These are phyloP conservation scores for Mycena maculata DNA, from an alignment of 768 basidiomycete species.

Conservation along the genomic window DNA sequence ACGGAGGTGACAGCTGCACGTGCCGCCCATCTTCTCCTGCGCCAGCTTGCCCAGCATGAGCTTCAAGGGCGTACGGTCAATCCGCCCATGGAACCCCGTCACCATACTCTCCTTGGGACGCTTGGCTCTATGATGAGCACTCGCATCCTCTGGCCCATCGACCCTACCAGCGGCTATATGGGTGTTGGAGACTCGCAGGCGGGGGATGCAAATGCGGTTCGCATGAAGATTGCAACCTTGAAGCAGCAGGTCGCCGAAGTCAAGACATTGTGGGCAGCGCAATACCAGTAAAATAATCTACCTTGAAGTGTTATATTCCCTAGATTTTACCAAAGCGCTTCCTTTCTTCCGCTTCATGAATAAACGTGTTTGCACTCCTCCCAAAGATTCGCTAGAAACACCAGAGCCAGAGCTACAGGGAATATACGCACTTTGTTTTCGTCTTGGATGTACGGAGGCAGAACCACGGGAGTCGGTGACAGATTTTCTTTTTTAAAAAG, in stretches of 20 bases:
- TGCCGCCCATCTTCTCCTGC: background rate
- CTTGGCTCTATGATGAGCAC: constrained; percentile 7
- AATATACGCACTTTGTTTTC: too few species aligned
- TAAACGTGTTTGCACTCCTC: too few species aligned
- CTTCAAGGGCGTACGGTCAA: background rate
- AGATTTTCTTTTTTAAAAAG: too few species aligned
- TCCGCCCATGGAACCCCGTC: background rate
- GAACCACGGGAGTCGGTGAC: too few species aligned
- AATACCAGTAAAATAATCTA: background rate
- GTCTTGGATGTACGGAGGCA: too few species aligned
- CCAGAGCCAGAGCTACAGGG: too few species aligned
- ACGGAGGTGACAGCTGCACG: background rate
- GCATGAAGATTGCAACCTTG: constrained; percentile 6
- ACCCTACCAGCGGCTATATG: background rate
- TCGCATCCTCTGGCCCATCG: background rate
- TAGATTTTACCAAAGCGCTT: too few species aligned
- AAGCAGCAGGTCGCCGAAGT: background rate
- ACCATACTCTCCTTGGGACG: background rate
- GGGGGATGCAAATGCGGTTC: constrained; percentile 1
- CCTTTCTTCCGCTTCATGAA: too few species aligned
- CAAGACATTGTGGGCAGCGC: background rate
- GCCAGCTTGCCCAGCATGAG: background rate
- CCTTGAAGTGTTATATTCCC: too few species aligned
- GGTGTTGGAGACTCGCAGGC: background rate
- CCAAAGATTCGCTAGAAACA: too few species aligned